Evolutionary conservation across 2,329 filamentous ascomycete species (phyloP), one percentile per base, ranked within the genome.

Genomic region (Pseudogymnoascus sp.): DNA sequence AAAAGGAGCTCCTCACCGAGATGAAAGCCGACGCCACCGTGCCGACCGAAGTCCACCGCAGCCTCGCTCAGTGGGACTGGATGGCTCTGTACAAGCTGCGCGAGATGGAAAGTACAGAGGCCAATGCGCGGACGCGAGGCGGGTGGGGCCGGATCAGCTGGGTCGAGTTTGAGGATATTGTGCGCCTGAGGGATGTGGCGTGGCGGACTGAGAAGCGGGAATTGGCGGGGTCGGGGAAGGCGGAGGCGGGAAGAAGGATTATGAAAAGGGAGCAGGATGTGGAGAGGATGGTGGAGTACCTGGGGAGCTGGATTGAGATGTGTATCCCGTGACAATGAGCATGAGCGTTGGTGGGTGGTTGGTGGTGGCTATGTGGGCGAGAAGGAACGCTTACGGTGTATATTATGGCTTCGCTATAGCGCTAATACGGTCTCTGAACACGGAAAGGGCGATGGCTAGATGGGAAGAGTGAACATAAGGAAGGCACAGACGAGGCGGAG

Each of bases 221-320:
- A 4, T 62, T 65, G 82, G 87, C 0, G 90, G 94, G 70, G 77
- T 80, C 38, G 86, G 78, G 78, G 39, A 86, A 88, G 59, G 91
- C 94, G 77, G 84, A 85, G 68, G 80, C 80, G n/a, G 82, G 86
- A 66, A 58, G 25, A 14, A 62, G 16, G 38, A 63, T 64, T 16
- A 39, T 65, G 4, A 67, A 60, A 55, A 83, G 87, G 67, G 84
- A 84, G 23, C 76, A 78, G n/a, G 33, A 60, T 36, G 33, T 60
- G 28, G 82, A 81, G 12, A 84, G 85, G 71, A 77, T 87, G 61
- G 80, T 92, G 65, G 89, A 90, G 67, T 93, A 96, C 74, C 80
- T 97, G 55, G 90, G 90, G 64, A 90, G 85, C 69, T 97, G 93
- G 93, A 90, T 97, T 74, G 92, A 97, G 72, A 86, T 87, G 72